These are phyloP conservation scores for Diplocarpon rosae DNA, from an alignment of 2,329 filamentous ascomycete genomes.

Conservation along the genomic window DNA sequence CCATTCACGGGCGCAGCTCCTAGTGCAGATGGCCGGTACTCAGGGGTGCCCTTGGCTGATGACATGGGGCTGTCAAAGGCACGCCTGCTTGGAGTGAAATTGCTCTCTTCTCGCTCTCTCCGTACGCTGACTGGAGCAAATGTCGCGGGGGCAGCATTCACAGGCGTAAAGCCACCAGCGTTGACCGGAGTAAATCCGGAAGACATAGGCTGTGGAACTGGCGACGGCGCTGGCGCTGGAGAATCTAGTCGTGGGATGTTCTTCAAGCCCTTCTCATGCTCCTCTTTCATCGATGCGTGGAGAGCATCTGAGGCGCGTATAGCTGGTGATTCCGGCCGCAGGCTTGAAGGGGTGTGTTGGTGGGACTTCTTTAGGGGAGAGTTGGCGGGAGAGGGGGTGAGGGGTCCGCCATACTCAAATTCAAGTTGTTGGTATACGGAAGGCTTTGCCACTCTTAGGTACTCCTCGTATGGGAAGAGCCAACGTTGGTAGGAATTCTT, in stretches of 20 bases:
- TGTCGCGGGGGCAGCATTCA: conserved; percentile 43
- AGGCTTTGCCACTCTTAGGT: conserved; percentile 79
- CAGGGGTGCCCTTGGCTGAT: conserved; percentile 54
- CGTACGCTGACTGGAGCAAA: conserved; percentile 43
- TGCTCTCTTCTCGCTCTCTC: conserved; percentile 38
- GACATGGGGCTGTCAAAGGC: conserved; percentile 51
- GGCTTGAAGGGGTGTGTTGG: conserved; percentile 46
- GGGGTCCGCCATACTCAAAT: conserved; percentile 81
- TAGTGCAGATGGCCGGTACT: conserved; percentile 45
- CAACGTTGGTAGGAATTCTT: conserved; percentile 98
- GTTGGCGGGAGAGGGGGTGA: conserved; percentile 67
- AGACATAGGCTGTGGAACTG: conserved; percentile 7
- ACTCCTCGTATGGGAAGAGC: conserved; percentile 95
- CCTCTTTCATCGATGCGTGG: conserved; percentile 39
- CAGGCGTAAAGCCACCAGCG: conserved; percentile 49
- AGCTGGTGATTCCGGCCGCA: conserved; percentile 57
- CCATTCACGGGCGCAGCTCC: conserved; percentile 43
- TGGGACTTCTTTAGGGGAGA: conserved; percentile 60
- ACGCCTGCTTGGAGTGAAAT: conserved; percentile 37
- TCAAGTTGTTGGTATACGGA: conserved; percentile 95
- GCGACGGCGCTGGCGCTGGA: conserved; percentile 19
- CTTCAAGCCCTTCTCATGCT: conserved; percentile 27
- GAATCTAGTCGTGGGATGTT: conserved; percentile 27
- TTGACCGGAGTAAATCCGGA: conserved; percentile 33
- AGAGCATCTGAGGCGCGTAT: conserved; percentile 44